phyloP scores from a whole-genome alignment of 2,329 filamentous ascomycete species.

The Paraphoma chrysanthemicola region DNA sequence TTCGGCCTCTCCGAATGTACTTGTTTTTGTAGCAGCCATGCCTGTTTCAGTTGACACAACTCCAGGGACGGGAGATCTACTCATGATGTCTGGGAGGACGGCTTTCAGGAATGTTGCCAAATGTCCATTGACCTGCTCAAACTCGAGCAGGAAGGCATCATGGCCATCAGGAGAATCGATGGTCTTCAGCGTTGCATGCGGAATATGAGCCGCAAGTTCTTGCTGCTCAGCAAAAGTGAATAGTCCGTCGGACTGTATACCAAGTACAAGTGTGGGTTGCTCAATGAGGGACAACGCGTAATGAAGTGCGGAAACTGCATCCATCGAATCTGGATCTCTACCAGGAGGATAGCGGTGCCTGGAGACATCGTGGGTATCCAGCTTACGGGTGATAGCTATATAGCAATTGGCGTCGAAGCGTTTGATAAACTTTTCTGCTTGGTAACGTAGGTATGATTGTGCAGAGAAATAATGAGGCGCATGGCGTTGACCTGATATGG shows the following conservation, averaged over 20 bases:
- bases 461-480: slow-evolving; percentile 90
- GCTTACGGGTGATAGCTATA: slow-evolving; percentile 96
- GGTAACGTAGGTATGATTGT: slow-evolving; percentile 96
- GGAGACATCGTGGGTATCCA: slow-evolving; percentile 96
- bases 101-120: slow-evolving; percentile 84
- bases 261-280: slow-evolving; percentile 88
- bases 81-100: slow-evolving; percentile 88
- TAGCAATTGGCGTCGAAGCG: slow-evolving; percentile 99
- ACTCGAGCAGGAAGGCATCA: slow-evolving; percentile 94
- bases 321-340: slow-evolving; percentile 46
- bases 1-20: slow-evolving; percentile 93
- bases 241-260: slow-evolving; percentile 93
- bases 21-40: slow-evolving; percentile 77
- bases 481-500: slow-evolving; percentile 48
- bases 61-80: slow-evolving; percentile 53
- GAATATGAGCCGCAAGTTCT: slow-evolving; percentile 83
- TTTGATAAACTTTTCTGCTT: slow-evolving; percentile 94
- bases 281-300: slow-evolving; percentile 82
- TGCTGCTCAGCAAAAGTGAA: slow-evolving; percentile 98
- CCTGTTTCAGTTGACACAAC: slow-evolving; percentile 41
- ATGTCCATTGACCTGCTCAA: slow-evolving; percentile 93
- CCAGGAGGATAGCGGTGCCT: slow-evolving; percentile 66
- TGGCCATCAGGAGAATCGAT: slow-evolving; percentile 96
- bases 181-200: slow-evolving; percentile 76
- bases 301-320: slow-evolving; percentile 61